phyloP scores from a whole-genome alignment of 768 basidiomycete species.

The Peribolospora kevripleyi region DNA sequence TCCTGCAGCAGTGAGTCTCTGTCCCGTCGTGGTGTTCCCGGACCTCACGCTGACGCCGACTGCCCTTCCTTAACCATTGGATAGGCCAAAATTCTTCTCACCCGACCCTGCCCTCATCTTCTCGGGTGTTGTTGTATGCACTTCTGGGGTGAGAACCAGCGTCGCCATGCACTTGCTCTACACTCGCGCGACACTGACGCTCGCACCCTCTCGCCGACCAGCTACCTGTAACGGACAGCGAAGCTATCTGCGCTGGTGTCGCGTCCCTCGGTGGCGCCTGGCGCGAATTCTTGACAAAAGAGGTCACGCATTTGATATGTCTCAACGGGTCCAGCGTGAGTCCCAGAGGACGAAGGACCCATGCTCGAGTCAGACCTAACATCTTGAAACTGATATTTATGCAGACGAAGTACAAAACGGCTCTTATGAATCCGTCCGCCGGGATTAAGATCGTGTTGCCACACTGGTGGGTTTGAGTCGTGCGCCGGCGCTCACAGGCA shows the following conservation, averaged over 20 bases:
- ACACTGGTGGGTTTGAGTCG: conserved; percentile 37
- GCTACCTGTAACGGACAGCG: conserved; percentile 40
- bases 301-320: conserved; percentile 69
- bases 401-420: conserved; percentile 34
- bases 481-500: neutral
- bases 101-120: conserved; percentile 55
- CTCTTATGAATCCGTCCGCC: conserved; percentile 21
- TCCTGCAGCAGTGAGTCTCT: conserved; percentile 30
- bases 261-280: conserved; percentile 58
- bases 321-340: conserved; percentile 20
- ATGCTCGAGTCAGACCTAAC: too few relatives aligned
- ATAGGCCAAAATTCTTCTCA: conserved; percentile 31
- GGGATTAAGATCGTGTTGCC: conserved; percentile 49
- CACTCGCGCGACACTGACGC: neutral
- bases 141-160: conserved; percentile 32
- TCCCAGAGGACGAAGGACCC: conserved; percentile 4
- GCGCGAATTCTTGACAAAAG: conserved; percentile 47
- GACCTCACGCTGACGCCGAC: neutral
- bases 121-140: conserved; percentile 54
- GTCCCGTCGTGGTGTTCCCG: neutral
- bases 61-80: conserved; percentile 20
- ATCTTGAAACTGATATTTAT: conserved; percentile 13
- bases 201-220: conserved; percentile 13
- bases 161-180: neutral
- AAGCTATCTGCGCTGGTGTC: conserved; percentile 48